Conservation (phyloP, 2,329 filamentous ascomycete species). For the Daldinia eschscholtzii region DNA sequence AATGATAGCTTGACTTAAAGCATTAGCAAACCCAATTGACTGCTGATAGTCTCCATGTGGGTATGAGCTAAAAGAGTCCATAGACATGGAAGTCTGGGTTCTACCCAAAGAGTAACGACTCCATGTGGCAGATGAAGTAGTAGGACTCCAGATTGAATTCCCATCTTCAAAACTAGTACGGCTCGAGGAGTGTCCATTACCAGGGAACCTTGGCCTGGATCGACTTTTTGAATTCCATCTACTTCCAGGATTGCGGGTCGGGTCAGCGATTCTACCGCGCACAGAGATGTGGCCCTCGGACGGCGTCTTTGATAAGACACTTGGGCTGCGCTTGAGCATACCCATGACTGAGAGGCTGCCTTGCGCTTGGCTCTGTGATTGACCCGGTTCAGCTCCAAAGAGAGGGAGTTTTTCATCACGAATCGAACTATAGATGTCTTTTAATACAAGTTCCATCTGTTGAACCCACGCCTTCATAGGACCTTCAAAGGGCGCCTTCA, state of each 20-base stretch:
- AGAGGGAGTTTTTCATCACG: slow-evolving; percentile 87
- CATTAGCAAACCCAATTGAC: slow-evolving; percentile 97
- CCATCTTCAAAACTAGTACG: slow-evolving; percentile 94
- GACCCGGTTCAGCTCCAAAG: slow-evolving; percentile 74
- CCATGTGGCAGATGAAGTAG: slow-evolving; percentile 89
- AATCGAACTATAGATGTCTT: slow-evolving; percentile 92
- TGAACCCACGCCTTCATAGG: slow-evolving; percentile 84
- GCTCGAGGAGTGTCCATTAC: slow-evolving; percentile 87
- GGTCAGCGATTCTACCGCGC: slow-evolving; percentile 78
- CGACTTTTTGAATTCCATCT: slow-evolving; percentile 89
- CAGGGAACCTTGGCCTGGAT: slow-evolving; percentile 81
- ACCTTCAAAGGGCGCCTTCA: slow-evolving; percentile 82
- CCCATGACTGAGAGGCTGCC: slow-evolving; percentile 79
- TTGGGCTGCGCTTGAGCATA: slow-evolving; percentile 87
- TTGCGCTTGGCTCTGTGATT: slow-evolving; percentile 61
- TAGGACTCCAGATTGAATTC: slow-evolving; percentile 90
- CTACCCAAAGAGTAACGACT: slow-evolving; percentile 93
- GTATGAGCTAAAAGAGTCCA: slow-evolving; percentile 88
- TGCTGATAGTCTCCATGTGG: slow-evolving; percentile 89
- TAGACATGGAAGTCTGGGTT: slow-evolving; percentile 90
- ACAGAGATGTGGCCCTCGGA: slow-evolving; percentile 81
- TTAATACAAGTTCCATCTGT: slow-evolving; percentile 90
- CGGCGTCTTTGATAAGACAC: slow-evolving; percentile 90
- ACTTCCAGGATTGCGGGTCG: slow-evolving; percentile 65
- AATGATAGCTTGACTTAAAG: slow-evolving; percentile 95